Evolutionary conservation across 345 rosid species (phyloP), one percentile per base, ranked within the genome.

Genomic region (Eucalyptus sp.): DNA sequence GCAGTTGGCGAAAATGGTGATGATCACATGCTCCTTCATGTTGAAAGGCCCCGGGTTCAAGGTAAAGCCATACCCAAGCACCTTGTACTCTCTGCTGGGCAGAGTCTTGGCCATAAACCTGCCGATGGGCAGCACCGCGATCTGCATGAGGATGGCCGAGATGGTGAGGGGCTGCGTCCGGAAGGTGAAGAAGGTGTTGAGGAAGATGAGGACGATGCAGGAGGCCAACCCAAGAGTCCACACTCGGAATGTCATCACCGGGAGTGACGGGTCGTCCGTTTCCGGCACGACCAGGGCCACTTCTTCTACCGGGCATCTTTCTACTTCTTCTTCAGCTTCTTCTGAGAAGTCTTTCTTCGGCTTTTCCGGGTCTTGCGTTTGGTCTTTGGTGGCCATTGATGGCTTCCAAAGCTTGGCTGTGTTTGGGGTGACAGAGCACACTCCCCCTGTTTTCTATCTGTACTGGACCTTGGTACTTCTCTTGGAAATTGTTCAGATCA

Each of bases 181-280:
- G 96, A 94, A 98, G 3, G 96, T 93, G 96, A 97, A 97, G 94
- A 98, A 98, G 51, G 98, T 96, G 96, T 98, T 98, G 93, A 97
- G 96, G 89, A 98, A 96, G 91, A 96, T 95, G 33, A 98, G 94
- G 79, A 96, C n/a, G 4, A 89, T 80, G 93, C 99, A 98, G 7
- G 98, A 92, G 81, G 89, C 13, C 50, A 96, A 87, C 49, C 99
- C 99, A 71, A 98, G 96, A 64, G 93, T 90, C 99, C 99, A 98
- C 37, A 98, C 94, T 27, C 99, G 94, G 90, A 97, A 98, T 31
- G 99, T 98, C 97, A 98, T 91, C 80, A 95, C 98, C 1, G 98
- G 99, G 8, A 96, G 71, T 17, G 93, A 89, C 11, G 99, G 98
- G 88, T 98, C 99, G 58, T 98, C 99, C 4, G 99, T 98, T 90